These are phyloP conservation scores for Sclerotinia glacialis DNA, from an alignment of 2,329 filamentous ascomycete species.

Conservation along the genomic window DNA sequence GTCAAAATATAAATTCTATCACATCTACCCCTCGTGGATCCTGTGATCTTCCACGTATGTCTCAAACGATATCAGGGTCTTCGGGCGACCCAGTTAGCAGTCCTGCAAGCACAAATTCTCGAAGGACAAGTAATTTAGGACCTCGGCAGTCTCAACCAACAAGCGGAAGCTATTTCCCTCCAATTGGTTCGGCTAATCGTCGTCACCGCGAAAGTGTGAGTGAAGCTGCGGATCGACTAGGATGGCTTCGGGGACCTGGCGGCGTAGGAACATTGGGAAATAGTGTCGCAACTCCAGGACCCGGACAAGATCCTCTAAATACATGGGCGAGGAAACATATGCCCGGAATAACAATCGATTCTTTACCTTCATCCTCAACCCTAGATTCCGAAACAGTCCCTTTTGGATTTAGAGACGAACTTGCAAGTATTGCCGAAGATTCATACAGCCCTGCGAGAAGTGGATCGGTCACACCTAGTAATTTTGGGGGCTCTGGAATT, in stretches of 20 bases:
- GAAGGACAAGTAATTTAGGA: conserved; percentile 33
- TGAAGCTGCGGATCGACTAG: conserved; percentile 45
- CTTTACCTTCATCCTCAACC: conserved; percentile 63
- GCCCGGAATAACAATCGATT: conserved; percentile 71
- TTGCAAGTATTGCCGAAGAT: conserved; percentile 47
- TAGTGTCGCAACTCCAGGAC: conserved; percentile 71
- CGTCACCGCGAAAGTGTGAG: conserved; percentile 38
- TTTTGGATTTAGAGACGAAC: conserved; percentile 47
- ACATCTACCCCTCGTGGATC: conserved; percentile 57
- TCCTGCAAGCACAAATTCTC: conserved; percentile 30
- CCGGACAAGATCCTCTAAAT: conserved; percentile 80
- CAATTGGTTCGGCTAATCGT: conserved; percentile 30
- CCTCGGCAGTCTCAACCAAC: conserved; percentile 28
- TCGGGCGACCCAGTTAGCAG: conserved; percentile 30
- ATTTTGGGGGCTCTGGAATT: conserved; percentile 44
- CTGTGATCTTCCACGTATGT: conserved; percentile 31
- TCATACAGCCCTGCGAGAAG: conserved; percentile 24
- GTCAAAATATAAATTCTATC: conserved; percentile 59
- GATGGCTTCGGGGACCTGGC: conserved; percentile 77
- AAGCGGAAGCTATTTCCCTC: conserved; percentile 36
- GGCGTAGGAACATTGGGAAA: conserved; percentile 80
- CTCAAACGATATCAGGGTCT: conserved; percentile 27
- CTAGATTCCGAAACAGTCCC: conserved; percentile 59
- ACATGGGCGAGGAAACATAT: conserved; percentile 80
- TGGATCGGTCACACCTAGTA: conserved; percentile 45